These are phyloP conservation scores for Aspergillus sp. DNA, from an alignment of 2,329 filamentous ascomycete genomes.

Conservation along the genomic window DNA sequence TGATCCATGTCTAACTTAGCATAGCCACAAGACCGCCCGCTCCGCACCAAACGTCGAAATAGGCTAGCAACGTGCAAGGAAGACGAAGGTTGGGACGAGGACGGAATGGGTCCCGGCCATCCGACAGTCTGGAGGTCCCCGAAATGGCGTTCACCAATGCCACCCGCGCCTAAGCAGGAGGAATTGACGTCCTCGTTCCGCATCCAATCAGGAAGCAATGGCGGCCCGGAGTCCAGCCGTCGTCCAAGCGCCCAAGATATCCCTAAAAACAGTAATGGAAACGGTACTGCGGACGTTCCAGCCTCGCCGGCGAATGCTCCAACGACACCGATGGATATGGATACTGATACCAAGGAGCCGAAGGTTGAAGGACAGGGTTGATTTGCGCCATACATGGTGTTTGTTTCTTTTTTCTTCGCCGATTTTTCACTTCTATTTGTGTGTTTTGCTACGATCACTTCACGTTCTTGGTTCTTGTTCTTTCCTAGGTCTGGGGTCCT, in stretches of 20 bases:
- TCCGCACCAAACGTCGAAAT: conserved; percentile 38
- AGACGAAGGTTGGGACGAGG: conserved; percentile 16
- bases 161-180: conserved; percentile 30
- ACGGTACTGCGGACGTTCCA: conserved; percentile 1
- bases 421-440: not conserved
- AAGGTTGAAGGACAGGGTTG: conserved; percentile 24
- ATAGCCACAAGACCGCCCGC: conserved; percentile 42
- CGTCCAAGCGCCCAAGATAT: not conserved
- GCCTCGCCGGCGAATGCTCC: conserved; percentile 15
- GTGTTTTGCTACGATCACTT: too few relatives aligned
- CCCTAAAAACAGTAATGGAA: not conserved
- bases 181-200: conserved; percentile 34
- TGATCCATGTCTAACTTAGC: not conserved
- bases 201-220: conserved; percentile 23
- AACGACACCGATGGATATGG: conserved; percentile 33
- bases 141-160: conserved; percentile 1
- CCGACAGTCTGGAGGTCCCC: not conserved
- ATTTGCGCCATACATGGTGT: not conserved
- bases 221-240: not conserved
- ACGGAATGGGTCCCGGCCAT: conserved; percentile 1
- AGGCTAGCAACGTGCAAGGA: conserved; percentile 25
- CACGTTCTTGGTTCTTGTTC: too few relatives aligned
- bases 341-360: conserved; percentile 30
- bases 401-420: conserved; percentile 1
- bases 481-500: too few relatives aligned